These are phyloP conservation scores for Arabidopsis hybrid DNA, from an alignment of 441 rosid genomes.

Conservation along the genomic window DNA sequence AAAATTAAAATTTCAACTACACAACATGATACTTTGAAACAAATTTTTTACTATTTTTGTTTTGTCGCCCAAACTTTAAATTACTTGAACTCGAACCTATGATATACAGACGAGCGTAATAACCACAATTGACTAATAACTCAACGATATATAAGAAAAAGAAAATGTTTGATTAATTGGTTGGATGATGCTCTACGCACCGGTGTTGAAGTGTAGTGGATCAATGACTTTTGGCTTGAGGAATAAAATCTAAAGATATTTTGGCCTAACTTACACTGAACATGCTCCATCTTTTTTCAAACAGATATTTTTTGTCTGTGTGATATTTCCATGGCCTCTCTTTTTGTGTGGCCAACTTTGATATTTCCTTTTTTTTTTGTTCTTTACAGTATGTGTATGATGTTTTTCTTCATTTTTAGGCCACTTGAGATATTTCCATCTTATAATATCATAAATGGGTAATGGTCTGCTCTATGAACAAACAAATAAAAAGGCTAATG, in stretches of 20 bases:
- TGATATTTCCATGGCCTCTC: slow-evolving; percentile 22
- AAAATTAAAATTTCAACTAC: too few relatives aligned
- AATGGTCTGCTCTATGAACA: too few relatives aligned
- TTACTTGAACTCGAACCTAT: background rate
- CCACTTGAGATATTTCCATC: background rate
- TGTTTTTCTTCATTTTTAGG: background rate
- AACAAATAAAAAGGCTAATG: background rate
- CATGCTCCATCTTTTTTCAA: slow-evolving; percentile 28
- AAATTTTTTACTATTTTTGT: too few relatives aligned
- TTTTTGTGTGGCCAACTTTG: slow-evolving; percentile 39
- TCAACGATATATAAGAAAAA: background rate
- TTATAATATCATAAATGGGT: background rate
- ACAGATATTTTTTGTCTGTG: slow-evolving; percentile 35
- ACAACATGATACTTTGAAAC: too few relatives aligned
- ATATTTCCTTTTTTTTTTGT: slow-evolving; percentile 5
- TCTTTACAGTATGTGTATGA: slow-evolving; percentile 3
- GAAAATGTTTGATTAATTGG: background rate
- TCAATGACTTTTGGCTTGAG: slow-evolving; percentile 24
- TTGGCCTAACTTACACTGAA: slow-evolving; percentile 32
- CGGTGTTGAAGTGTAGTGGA: slow-evolving; percentile 5
- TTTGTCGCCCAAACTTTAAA: background rate
- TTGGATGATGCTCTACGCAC: slow-evolving; percentile 21
- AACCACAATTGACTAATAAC: background rate
- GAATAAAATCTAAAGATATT: slow-evolving; percentile 40
- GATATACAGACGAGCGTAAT: background rate